A percentile compares a stretch with the other conserved stretches of the same genome.
phyloP scores from a whole-genome alignment of 768 basidiomycete genomes.

The Hemileccinum rubropunctum region DNA sequence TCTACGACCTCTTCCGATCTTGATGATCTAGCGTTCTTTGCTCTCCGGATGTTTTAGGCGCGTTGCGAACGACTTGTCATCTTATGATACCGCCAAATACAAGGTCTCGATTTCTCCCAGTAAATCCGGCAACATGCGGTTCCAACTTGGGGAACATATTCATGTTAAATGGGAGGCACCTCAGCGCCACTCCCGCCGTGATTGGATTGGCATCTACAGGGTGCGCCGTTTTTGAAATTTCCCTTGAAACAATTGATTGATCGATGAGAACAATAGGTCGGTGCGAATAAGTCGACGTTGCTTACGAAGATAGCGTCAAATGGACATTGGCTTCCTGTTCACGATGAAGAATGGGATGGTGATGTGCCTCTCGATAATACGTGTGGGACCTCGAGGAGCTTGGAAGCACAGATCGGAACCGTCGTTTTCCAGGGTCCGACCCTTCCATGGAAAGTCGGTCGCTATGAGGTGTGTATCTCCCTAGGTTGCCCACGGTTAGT shows the following conservation, averaged over 20 bases:
- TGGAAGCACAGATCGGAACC: constrained; percentile 54
- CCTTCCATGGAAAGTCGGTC: constrained; percentile 83
- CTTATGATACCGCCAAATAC: constrained; percentile 81
- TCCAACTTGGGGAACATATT: constrained; percentile 91
- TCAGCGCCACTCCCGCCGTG: constrained; percentile 77
- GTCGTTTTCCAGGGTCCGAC: constrained; percentile 75
- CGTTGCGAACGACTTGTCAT: constrained; percentile 76
- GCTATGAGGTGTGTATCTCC: constrained; percentile 60
- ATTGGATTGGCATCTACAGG: constrained; percentile 95
- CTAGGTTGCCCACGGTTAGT: background rate
- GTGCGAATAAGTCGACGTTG: constrained; percentile 78
- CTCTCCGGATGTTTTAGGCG: constrained; percentile 44
- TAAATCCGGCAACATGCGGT: constrained; percentile 52
- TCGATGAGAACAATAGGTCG: constrained; percentile 50
- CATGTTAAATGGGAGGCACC: constrained; percentile 86
- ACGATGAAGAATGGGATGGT: constrained; percentile 92
- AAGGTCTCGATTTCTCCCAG: constrained; percentile 57
- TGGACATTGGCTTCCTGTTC: constrained; percentile 92
- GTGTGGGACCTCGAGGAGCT: constrained; percentile 32
- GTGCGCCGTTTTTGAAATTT: constrained; percentile 36
- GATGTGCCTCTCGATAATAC: constrained; percentile 60
- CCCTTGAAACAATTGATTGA: background rate
- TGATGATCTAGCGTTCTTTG: background rate
- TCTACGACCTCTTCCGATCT: background rate
- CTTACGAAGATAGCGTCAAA: constrained; percentile 83